phyloP scores from a whole-genome alignment of 345 rosid genomes.

The Salix udensis region DNA sequence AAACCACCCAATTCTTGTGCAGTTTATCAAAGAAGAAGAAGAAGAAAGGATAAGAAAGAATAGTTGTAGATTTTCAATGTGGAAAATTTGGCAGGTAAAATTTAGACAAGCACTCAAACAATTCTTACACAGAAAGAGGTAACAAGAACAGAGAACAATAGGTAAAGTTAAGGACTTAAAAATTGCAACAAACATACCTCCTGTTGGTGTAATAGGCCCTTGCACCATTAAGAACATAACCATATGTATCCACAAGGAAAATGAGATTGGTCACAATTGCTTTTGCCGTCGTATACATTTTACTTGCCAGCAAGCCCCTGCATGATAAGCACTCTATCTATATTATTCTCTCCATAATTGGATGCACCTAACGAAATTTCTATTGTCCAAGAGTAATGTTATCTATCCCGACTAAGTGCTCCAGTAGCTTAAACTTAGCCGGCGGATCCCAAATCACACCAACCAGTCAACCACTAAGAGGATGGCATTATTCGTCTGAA shows the following conservation, averaged over 20 bases:
- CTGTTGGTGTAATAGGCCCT: constrained; percentile 81
- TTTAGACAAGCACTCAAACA: neutral
- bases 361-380: neutral
- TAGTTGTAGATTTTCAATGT: neutral
- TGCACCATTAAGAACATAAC: constrained; percentile 73
- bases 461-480: no score
- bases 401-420: no score
- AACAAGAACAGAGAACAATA: neutral
- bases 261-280: constrained; percentile 66
- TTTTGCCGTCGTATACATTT: constrained; percentile 78
- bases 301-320: constrained; percentile 84
- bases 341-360: neutral
- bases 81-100: neutral
- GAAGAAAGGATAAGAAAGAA: neutral
- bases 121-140: neutral
- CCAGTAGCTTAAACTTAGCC: neutral
- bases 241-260: constrained; percentile 59
- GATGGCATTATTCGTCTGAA: no score
- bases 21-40: neutral
- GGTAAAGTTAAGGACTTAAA: neutral
- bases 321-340: neutral
- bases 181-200: constrained; percentile 41
- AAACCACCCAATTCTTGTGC: neutral
- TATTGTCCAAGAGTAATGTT: neutral
- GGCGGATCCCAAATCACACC: no score